These are phyloP conservation scores for Fragaria vesca DNA, from an alignment of 306 rosid species.

Conservation along the genomic window DNA sequence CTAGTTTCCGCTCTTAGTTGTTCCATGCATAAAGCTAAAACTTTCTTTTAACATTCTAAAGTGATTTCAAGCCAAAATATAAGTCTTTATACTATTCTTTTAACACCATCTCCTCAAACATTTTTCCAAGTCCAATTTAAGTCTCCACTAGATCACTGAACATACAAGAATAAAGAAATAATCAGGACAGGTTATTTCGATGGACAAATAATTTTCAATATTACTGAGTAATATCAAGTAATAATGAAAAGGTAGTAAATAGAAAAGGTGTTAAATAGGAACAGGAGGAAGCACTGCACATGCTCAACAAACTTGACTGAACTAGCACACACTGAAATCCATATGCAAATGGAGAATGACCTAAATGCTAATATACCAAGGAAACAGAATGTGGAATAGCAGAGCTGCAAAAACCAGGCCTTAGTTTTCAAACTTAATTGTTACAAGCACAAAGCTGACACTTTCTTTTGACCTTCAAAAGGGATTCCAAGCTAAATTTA, in stretches of 20 bases:
- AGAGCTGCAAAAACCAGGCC: background rate
- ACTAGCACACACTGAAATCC: background rate
- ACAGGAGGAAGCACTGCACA: background rate
- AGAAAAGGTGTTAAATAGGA: background rate
- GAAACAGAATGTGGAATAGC: background rate
- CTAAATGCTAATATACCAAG: background rate
- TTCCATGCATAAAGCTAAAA: background rate
- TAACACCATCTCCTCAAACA: background rate
- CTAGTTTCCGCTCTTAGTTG: background rate
- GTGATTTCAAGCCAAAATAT: background rate
- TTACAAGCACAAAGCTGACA: background rate
- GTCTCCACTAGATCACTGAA: background rate
- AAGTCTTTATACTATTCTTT: background rate
- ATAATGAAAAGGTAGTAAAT: background rate
- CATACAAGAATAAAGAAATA: background rate
- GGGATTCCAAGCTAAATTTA: background rate
- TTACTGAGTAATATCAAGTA: background rate
- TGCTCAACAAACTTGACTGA: conserved; percentile 1
- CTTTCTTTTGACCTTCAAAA: background rate
- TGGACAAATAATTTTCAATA: background rate
- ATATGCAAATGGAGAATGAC: background rate
- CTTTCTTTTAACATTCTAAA: background rate
- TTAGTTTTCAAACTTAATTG: background rate
- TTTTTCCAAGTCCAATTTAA: background rate
- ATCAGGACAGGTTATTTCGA: background rate